Conservation (phyloP, 2,329 filamentous ascomycete species). For the Botrytis cinerea region DNA sequence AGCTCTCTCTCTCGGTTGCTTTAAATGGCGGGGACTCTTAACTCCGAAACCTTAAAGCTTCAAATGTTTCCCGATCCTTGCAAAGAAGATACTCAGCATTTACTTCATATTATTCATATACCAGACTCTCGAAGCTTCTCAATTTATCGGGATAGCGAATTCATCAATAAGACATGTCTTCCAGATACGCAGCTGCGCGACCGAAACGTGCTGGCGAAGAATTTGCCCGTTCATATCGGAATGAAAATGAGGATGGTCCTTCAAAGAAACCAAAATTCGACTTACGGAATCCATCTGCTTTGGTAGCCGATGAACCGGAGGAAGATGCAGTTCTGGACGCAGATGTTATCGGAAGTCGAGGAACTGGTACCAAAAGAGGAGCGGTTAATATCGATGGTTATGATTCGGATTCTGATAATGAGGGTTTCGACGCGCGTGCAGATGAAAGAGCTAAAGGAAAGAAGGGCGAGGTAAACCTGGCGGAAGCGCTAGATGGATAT, state of each 20-base stretch:
- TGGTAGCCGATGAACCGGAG: constrained; percentile 78
- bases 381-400: constrained; percentile 97
- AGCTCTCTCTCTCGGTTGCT: constrained; percentile 12
- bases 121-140: neutral
- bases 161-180: constrained; percentile 50
- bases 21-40: constrained; percentile 19
- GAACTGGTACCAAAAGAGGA: constrained; percentile 78
- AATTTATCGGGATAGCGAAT: neutral
- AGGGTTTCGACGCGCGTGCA: constrained; percentile 79
- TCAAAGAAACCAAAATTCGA: constrained; percentile 89
- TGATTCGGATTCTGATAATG: constrained; percentile 89
- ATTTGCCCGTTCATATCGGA: constrained; percentile 73
- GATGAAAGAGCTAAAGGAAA: constrained; percentile 55
- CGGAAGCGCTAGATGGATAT: constrained; percentile 58
- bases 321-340: constrained; percentile 80
- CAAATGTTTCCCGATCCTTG: neutral
- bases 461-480: constrained; percentile 51
- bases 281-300: constrained; percentile 86
- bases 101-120: neutral
- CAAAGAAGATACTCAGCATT: neutral
- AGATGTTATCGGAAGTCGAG: constrained; percentile 81
- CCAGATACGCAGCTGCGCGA: constrained; percentile 65
- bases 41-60: constrained; percentile 22
- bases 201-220: constrained; percentile 83
- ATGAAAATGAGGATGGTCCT: constrained; percentile 50